Conservation (phyloP, 129 eudicot genomes). For the Solidago caesia region DNA sequence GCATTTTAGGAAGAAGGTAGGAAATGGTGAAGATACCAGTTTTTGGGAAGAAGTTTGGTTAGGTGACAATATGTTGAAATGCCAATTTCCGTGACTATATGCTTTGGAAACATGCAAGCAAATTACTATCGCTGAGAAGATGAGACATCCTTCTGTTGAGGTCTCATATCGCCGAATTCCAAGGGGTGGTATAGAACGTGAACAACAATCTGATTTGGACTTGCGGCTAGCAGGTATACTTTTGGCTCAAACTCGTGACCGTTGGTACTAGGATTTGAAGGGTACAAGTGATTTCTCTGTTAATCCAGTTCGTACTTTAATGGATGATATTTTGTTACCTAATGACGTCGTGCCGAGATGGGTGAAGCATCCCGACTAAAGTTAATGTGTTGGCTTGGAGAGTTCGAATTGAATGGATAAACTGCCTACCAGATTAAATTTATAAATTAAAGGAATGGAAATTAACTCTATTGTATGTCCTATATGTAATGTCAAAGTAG, state of each 20-base stretch:
- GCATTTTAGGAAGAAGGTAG: too few species aligned
- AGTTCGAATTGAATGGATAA: slow-evolving; percentile 2
- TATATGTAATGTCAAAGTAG: neutral
- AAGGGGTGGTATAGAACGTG: too few species aligned
- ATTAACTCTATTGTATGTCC: neutral
- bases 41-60: too few species aligned
- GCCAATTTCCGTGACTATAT: too few species aligned
- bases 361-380: neutral
- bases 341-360: neutral
- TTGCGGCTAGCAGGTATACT: neutral
- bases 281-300: neutral
- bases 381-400: neutral
- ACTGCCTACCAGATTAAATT: neutral
- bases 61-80: too few species aligned
- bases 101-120: too few species aligned
- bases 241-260: neutral
- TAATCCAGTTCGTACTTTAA: neutral
- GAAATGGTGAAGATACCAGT: too few species aligned
- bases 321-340: slow-evolving; percentile 3
- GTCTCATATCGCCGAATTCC: too few species aligned
- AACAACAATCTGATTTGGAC: too few species aligned
- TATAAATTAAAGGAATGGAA: neutral
- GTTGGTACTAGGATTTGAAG: neutral
- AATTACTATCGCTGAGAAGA: too few species aligned
- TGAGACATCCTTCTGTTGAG: too few species aligned